phyloP scores from a whole-genome alignment of 768 basidiomycete genomes.

The Pisolithus microcarpus region DNA sequence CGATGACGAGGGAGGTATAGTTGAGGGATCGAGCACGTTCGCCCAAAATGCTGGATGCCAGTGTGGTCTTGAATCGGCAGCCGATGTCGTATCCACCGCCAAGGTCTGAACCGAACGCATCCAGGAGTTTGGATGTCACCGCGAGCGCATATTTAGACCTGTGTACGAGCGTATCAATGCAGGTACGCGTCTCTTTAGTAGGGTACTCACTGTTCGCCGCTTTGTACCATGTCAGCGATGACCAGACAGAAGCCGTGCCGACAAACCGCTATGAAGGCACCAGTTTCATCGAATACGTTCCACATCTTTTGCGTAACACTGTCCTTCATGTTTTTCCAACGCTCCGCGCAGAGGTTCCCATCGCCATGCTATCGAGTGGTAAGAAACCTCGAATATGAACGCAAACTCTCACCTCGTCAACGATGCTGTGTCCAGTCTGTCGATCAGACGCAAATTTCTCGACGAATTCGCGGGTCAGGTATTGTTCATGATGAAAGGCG shows the following conservation, averaged over 20 bases:
- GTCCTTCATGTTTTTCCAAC: too few species aligned
- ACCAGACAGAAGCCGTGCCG: constrained; percentile 18
- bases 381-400: too few species aligned
- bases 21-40: not conserved
- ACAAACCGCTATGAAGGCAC: constrained; percentile 16
- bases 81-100: constrained; percentile 18
- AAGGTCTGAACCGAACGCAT: constrained; percentile 3
- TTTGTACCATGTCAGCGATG: constrained; percentile 19
- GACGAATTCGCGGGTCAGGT: too few species aligned
- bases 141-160: constrained; percentile 19
- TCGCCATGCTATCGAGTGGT: too few species aligned
- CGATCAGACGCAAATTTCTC: too few species aligned
- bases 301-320: not conserved
- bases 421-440: too few species aligned
- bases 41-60: constrained; percentile 8
- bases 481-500: too few species aligned
- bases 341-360: too few species aligned
- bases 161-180: too few species aligned
- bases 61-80: constrained; percentile 12
- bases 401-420: too few species aligned
- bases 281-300: constrained; percentile 1
- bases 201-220: constrained; percentile 7
- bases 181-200: too few species aligned
- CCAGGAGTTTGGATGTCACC: constrained; percentile 5
- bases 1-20: constrained; percentile 6